phyloP scores from a whole-genome alignment of 2,329 filamentous ascomycete species.

The Botrytis porri region DNA sequence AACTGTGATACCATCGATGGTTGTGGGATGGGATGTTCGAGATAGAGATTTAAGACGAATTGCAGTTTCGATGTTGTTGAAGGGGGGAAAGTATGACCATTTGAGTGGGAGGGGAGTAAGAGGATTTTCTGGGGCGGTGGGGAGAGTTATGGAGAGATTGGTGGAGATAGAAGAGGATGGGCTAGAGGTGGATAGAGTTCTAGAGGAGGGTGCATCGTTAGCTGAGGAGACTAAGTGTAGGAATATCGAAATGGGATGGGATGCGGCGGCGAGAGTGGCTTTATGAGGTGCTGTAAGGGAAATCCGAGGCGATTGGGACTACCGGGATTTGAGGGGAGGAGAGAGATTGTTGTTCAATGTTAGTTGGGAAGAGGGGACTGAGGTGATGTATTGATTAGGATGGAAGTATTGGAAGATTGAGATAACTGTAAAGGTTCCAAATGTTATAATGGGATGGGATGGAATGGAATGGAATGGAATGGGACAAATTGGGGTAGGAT shows the following conservation, averaged over 20 bases:
- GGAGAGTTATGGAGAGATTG: slow-evolving; percentile 11
- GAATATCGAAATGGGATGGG: slow-evolving; percentile 13
- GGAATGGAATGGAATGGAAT: too few relatives aligned
- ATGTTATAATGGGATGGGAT: background rate
- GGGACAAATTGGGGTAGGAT: too few relatives aligned
- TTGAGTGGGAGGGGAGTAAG: background rate
- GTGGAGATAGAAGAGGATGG: slow-evolving; percentile 9
- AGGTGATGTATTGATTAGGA: background rate
- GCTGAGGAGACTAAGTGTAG: background rate
- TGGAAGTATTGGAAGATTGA: background rate
- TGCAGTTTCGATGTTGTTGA: slow-evolving; percentile 27
- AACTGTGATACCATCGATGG: slow-evolving; percentile 30
- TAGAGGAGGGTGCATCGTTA: background rate
- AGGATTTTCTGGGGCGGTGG: slow-evolving; percentile 1
- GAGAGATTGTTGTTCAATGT: background rate
- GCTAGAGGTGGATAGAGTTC: background rate
- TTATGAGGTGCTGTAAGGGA: background rate
- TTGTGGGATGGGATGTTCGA: slow-evolving; percentile 30
- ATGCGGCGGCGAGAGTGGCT: background rate
- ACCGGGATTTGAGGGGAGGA: background rate
- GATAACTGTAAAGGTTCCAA: background rate
- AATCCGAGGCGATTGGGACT: background rate
- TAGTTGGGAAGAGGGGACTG: background rate
- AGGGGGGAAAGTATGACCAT: background rate
- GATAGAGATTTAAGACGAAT: slow-evolving; percentile 26